Base-by-base conservation (phyloP, 2,329 filamentous ascomycete genomes). In the Pyricularia grisea region DNA sequence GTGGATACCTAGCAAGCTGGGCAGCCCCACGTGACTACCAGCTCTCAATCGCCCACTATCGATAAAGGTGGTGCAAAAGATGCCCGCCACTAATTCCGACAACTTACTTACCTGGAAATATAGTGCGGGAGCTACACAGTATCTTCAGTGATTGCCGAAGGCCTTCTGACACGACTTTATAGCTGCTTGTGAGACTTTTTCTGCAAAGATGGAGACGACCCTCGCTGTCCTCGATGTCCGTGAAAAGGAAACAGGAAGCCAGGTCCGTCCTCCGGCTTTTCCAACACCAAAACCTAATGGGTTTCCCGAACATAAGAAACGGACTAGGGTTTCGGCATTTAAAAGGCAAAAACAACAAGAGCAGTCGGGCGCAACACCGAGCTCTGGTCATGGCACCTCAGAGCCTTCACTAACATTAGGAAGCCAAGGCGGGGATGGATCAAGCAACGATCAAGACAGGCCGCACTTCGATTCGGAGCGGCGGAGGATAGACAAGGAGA, bases 221-320 rank as follows among this genome's bases (percentile, higher is more conserved):
- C 85, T 91, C 61, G 82, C 90, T 60, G 82, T 96, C 63, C 86
- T 86, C 69, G 94, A 97, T 73, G 88, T 98, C 71, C 85, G 91
- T 74, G 94, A 98, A 81, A 90, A 92, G 71, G 85, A 88, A 64
- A 79, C 86, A 30, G 78, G 25, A 25, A 61, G 82, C 17, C 79
- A 83, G 28, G 83, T 87, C 27, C 89, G 87, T 71, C 84, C 91
- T 4, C 89, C 90, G 10, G 83, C 83, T 58, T 86, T 88, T 11
- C 89, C 90, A 17, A 84, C 84, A 65, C 80, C 87, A 60, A 87
- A 86, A 67, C 79, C 81, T 11, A 81, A 87, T 14, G 95, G 95
- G 0, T 98, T 98, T 73, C 95, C 95, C n/a, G 88, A 89, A 70
- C 94, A 93, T 78, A 95, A 91, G 78, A 93, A 92, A 77, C 88